Evolutionary conservation across 176 grass and related monocot species (phyloP), one percentile per base, ranked within the genome.

Genomic region (Carex littledalei): DNA sequence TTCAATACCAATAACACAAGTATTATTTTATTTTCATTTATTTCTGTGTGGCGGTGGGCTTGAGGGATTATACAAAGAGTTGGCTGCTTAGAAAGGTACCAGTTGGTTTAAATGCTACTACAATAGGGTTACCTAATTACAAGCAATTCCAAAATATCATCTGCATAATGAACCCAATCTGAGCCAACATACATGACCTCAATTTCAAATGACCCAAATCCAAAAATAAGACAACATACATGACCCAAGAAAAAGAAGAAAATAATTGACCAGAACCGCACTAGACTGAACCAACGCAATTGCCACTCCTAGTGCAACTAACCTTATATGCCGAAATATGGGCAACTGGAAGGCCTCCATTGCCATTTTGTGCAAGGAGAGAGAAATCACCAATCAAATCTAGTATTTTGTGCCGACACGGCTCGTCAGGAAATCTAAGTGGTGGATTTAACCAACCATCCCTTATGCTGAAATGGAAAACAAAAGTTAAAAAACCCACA

Each of bases 241-340:
- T 31, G 63, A 12, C 35, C 37, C 7, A 71, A 78, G 70, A 53
- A 45, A 81, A 63, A 43, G 20, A 64, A 65, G 3, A 29, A 69
- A 26, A 52, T 16, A 22, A 53, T 3, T n/a, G 34, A 45, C 21
- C 71, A 26, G 43, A 3, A 76, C n/a, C 8, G 3, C 41, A 60
- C 10, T 59, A 67, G 37, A 55, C 50, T 49, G 5, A 56, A 41
- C 35, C 82, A 17, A 10, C 41, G 1, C 43, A 78, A 5, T 58
- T 47, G 61, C n/a, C 5, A 31, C n/a, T 50, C 29, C n/a, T 5
- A 84, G 17, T 26, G 55, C 55, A 87, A 80, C 82, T 80, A 87
- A 98, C 96, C 96, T 94, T 98, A 77, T 93, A 98, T 10, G 93
- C 91, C 91, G 94, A 78, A 79, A 98, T 86, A 89, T 92, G 93